Conservation (phyloP, 495 filamentous ascomycete genomes). For the Cenococcum geophilum region DNA sequence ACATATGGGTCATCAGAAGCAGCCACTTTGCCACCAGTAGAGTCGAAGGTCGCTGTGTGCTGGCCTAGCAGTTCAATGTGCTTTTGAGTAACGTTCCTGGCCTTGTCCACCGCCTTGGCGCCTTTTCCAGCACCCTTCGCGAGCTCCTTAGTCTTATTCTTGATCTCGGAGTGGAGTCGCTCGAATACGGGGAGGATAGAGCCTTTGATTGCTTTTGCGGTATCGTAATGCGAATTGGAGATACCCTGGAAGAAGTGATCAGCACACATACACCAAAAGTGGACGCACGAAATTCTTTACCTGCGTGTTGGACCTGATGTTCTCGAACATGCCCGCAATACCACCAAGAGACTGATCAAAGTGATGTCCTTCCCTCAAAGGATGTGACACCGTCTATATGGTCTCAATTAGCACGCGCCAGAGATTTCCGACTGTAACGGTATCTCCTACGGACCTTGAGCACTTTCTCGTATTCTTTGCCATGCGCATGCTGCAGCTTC, state of each 20-base stretch:
- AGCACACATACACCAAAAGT: not conserved
- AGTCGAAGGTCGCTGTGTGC: constrained; percentile 68
- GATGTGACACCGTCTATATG: constrained; percentile 69
- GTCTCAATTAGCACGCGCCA: not conserved
- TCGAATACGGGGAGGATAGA: constrained; percentile 81
- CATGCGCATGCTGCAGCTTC: constrained; percentile 73
- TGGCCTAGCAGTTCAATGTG: constrained; percentile 91
- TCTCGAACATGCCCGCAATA: constrained; percentile 84
- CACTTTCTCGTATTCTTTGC: constrained; percentile 93
- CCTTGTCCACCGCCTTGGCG: constrained; percentile 85
- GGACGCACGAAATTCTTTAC: constrained; percentile 36
- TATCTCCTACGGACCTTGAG: constrained; percentile 58
- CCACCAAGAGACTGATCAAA: constrained; percentile 84
- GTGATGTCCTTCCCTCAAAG: constrained; percentile 79
- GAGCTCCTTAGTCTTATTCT: constrained; percentile 87
- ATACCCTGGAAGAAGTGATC: constrained; percentile 50
- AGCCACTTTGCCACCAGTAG: constrained; percentile 58
- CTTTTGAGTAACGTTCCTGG: constrained; percentile 79
- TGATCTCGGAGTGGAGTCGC: constrained; percentile 90
- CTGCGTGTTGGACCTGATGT: constrained; percentile 84
- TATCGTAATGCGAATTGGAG: constrained; percentile 78
- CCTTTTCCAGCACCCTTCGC: constrained; percentile 75
- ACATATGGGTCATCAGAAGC: constrained; percentile 80
- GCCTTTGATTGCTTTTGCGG: constrained; percentile 77
- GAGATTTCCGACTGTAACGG: not conserved